A percentile compares a stretch with the other conserved stretches of the same genome.
These are phyloP conservation scores for Limtongozyma cylindracea DNA, from an alignment of 805 yeast species.

Conservation along the genomic window DNA sequence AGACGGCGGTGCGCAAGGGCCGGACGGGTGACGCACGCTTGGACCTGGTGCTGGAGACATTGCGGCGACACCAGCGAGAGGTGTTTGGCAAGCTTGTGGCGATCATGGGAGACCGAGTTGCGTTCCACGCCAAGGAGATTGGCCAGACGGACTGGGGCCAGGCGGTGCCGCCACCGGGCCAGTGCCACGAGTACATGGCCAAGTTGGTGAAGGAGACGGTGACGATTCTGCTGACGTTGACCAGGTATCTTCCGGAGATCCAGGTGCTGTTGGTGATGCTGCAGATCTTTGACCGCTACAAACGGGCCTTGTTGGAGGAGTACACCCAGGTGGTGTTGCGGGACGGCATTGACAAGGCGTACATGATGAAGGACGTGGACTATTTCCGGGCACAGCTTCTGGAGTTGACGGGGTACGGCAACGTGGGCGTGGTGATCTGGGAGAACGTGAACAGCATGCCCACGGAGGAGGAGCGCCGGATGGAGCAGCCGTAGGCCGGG, in stretches of 20 bases:
- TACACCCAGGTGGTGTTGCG: conserved; percentile 20
- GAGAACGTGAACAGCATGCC: conserved; percentile 26
- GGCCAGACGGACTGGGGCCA: conserved; percentile 22
- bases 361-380: conserved; percentile 31
- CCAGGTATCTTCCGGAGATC: conserved; percentile 24
- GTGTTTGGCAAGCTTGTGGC: conserved; percentile 38
- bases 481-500: no score
- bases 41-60: conserved; percentile 10
- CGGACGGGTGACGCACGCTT: conserved; percentile 7
- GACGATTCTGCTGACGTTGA: conserved; percentile 35
- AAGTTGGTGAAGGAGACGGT: conserved; percentile 37
- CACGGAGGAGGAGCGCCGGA: conserved; percentile 19
- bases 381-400: conserved; percentile 36
- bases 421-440: conserved; percentile 36
- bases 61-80: conserved; percentile 36
- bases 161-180: conserved; percentile 14
- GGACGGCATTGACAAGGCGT: conserved; percentile 26
- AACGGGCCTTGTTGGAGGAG: conserved; percentile 22
- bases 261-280: conserved; percentile 19
- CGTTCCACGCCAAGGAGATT: conserved; percentile 21
- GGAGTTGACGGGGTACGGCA: conserved; percentile 31
- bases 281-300: conserved; percentile 31
- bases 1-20: background rate
- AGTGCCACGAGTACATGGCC: conserved; percentile 39
- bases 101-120: conserved; percentile 41